Percentiles rank a stretch among this genome's conserved stretches.
Evolutionary conservation across 768 basidiomycete species (phyloP).

Genomic region (Mrakia frigida): DNA sequence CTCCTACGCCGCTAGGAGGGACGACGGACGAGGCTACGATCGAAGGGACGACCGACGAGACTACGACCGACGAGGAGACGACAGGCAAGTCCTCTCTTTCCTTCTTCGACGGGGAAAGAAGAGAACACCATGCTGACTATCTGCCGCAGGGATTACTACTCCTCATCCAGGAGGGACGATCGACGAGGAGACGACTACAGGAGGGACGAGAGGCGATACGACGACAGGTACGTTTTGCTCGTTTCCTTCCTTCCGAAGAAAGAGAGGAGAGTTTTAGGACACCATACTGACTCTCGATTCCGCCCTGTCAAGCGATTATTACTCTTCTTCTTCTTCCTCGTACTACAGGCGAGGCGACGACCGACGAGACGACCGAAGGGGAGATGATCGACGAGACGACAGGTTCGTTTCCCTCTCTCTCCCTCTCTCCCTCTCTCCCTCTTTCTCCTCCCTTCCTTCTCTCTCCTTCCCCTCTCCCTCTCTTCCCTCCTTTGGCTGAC

Average conservation of each 20-base stretch:
- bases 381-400: constrained; percentile 14
- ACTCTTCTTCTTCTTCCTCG: constrained; percentile 13
- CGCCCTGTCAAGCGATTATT: not conserved
- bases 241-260: not conserved
- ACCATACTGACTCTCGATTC: constrained; percentile 13
- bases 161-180: not conserved
- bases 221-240: constrained; percentile 20
- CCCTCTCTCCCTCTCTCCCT: not conserved
- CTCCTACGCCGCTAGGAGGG: constrained; percentile 44
- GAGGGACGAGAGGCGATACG: constrained; percentile 26
- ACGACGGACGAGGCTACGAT: constrained; percentile 44
- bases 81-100: constrained; percentile 5
- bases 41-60: constrained; percentile 47
- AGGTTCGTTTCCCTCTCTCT: not conserved
- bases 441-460: not conserved
- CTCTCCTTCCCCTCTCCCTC: not conserved
- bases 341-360: constrained; percentile 32
- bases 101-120: not conserved
- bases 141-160: constrained; percentile 20
- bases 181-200: constrained; percentile 28
- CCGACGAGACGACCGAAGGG: constrained; percentile 32
- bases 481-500: not conserved
- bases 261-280: not conserved
- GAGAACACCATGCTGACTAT: not conserved
- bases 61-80: constrained; percentile 28